These are phyloP conservation scores for Irpex lacteus DNA, from an alignment of 1,284 basidiomycete genomes.

Conservation along the genomic window DNA sequence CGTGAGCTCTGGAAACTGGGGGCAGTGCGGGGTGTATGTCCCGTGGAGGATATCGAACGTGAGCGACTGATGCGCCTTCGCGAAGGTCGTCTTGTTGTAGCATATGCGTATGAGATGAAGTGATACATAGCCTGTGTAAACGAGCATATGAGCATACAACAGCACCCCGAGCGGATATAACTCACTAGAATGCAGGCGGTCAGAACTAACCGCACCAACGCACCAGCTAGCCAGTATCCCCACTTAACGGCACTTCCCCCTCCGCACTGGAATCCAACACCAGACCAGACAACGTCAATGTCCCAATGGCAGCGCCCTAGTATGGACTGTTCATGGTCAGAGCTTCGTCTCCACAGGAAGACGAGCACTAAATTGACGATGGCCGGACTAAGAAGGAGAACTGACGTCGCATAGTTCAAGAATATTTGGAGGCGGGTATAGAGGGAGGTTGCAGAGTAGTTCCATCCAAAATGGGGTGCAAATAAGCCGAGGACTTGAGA, in stretches of 20 bases:
- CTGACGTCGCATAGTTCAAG: constrained; percentile 44
- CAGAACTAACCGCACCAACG: constrained; percentile 47
- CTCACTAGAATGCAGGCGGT: constrained; percentile 52
- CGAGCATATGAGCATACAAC: background rate
- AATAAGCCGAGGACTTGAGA: constrained; percentile 42
- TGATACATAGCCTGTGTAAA: constrained; percentile 37
- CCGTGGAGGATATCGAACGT: constrained; percentile 19
- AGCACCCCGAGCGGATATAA: constrained; percentile 9
- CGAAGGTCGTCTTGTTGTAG: constrained; percentile 24
- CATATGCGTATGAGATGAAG: constrained; percentile 31
- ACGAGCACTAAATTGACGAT: constrained; percentile 53
- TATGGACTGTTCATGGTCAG: constrained; percentile 37
- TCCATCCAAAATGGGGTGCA: constrained; percentile 37
- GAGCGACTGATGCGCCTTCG: constrained; percentile 26
- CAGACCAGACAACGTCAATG: constrained; percentile 64
- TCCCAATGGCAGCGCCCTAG: constrained; percentile 54
- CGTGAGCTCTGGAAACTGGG: constrained; percentile 24
- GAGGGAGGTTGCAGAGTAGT: constrained; percentile 21
- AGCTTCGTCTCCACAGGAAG: constrained; percentile 43
- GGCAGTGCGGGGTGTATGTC: constrained; percentile 13
- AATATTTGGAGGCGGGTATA: constrained; percentile 22
- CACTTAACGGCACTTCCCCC: constrained; percentile 34
- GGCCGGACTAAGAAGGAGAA: constrained; percentile 48
- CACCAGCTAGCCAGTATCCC: constrained; percentile 51
- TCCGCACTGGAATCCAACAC: constrained; percentile 28